Evolutionary conservation across 768 basidiomycete species (phyloP).

Genomic region (Phlegmacium glaucopus): DNA sequence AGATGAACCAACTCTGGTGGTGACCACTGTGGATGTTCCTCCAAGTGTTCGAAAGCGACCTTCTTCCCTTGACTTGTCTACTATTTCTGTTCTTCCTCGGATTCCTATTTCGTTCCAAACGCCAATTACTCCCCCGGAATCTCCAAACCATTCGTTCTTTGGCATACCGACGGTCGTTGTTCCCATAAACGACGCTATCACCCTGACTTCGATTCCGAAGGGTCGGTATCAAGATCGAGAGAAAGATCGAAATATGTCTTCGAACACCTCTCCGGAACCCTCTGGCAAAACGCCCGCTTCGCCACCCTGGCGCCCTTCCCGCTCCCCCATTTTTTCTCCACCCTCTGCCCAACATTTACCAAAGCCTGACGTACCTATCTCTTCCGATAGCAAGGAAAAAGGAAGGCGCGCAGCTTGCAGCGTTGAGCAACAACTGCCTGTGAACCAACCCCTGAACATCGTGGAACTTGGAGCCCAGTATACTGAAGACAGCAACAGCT

Average conservation of each 20-base stretch:
- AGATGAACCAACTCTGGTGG: conserved; percentile 22
- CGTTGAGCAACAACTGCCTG: no score
- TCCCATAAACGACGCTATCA: conserved; percentile 5
- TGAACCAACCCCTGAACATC: no score
- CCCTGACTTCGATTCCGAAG: conserved; percentile 1
- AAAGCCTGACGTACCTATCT: conserved; percentile 5
- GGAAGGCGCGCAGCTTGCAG: no score
- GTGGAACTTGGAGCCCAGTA: neutral
- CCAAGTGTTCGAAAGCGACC: conserved; percentile 1
- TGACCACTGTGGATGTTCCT: conserved; percentile 2
- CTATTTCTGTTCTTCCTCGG: conserved; percentile 16
- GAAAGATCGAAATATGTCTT: neutral
- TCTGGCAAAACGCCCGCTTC: conserved; percentile 12
- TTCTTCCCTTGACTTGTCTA: conserved; percentile 17
- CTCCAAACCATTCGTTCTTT: conserved; percentile 25
- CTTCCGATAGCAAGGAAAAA: conserved; percentile 1
- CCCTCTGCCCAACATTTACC: conserved; percentile 2
- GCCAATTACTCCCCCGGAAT: conserved; percentile 34
- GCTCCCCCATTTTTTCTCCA: conserved; percentile 10
- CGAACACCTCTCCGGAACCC: neutral
- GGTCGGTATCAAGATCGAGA: no score
- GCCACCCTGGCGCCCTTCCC: conserved; percentile 14
- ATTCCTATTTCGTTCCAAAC: conserved; percentile 23
- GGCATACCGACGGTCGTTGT: conserved; percentile 9
- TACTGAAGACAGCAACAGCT: conserved; percentile 7